These are phyloP conservation scores for Phaeosphaeriaceae sp. DNA, from an alignment of 2,329 filamentous ascomycete genomes.

Conservation along the genomic window DNA sequence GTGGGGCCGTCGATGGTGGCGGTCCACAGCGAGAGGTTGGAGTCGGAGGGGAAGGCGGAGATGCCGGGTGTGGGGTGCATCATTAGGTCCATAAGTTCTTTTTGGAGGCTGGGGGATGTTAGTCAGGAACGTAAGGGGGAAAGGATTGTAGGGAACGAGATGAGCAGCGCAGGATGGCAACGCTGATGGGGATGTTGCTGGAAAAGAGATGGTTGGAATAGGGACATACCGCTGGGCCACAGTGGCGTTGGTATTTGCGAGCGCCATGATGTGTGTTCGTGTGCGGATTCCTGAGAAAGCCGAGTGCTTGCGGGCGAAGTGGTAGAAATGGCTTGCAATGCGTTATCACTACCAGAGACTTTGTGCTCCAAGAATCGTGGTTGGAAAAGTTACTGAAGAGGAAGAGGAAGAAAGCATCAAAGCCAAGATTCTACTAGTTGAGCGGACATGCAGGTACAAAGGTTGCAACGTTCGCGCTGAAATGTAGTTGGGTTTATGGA, in stretches of 20 bases:
- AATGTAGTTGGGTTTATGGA: not conserved
- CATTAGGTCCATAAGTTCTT: constrained; percentile 98
- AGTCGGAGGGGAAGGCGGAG: constrained; percentile 92
- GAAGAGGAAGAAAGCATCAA: not conserved
- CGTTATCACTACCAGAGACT: not conserved
- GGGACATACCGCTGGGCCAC: constrained; percentile 55
- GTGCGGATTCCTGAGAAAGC: not conserved
- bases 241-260: constrained; percentile 48
- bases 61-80: constrained; percentile 90
- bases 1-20: constrained; percentile 91
- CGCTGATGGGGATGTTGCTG: not conserved
- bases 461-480: not conserved
- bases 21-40: constrained; percentile 85
- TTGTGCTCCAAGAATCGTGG: not conserved
- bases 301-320: constrained; percentile 4
- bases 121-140: constrained; percentile 8
- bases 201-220: not conserved
- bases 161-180: not conserved
- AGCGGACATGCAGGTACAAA: not conserved
- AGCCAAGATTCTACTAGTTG: not conserved
- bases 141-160: constrained; percentile 49
- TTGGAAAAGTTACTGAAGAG: not conserved
- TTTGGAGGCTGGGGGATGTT: constrained; percentile 74
- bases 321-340: not conserved
- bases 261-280: not conserved